These are phyloP conservation scores for Trypanosomatidae sp. DNA, from an alignment of 208 protist genomes.

Conservation along the genomic window DNA sequence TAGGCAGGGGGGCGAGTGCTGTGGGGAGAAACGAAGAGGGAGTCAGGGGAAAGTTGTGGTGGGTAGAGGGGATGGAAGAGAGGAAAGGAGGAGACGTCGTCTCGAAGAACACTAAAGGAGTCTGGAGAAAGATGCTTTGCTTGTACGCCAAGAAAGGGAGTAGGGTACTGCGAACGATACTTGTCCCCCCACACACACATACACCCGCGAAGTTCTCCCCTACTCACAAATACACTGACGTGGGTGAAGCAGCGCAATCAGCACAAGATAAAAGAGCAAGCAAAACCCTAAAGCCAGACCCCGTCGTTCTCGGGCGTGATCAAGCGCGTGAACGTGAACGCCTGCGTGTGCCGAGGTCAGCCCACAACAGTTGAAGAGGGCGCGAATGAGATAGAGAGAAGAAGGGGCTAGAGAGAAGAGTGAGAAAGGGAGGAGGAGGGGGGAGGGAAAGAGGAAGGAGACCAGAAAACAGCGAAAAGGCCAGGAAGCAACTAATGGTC, in stretches of 20 bases:
- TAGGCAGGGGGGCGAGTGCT: not conserved
- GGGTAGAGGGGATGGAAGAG: not conserved
- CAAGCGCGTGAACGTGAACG: not conserved
- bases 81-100: not conserved
- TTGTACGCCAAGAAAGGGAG: not conserved
- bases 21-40: not conserved
- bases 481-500: not conserved
- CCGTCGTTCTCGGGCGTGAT: not conserved
- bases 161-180: constrained; percentile 2
- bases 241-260: not conserved
- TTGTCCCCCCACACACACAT: not conserved
- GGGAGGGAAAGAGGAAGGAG: not conserved
- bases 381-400: not conserved
- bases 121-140: not conserved
- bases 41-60: not conserved
- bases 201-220: not conserved
- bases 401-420: not conserved
- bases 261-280: not conserved
- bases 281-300: not conserved
- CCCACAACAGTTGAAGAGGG: not conserved
- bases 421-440: not conserved
- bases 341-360: not conserved
- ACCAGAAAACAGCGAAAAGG: not conserved
- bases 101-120: not conserved
- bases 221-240: not conserved